Evolutionary conservation across 2,329 filamentous ascomycete species (phyloP).

Genomic region (Ophiosphaerella narmari): DNA sequence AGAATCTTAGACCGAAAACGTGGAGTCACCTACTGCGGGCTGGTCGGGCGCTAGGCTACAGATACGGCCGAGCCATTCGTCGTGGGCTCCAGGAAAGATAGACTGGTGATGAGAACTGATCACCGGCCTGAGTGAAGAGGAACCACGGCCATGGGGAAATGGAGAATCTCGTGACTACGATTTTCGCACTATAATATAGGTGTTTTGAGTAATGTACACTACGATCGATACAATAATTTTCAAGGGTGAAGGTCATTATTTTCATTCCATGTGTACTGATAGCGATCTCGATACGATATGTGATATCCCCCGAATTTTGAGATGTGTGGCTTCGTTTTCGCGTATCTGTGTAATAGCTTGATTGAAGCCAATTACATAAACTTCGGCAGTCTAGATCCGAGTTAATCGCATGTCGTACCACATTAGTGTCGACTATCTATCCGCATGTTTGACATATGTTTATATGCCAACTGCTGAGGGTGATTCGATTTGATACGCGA

Average conservation of each 20-base stretch:
- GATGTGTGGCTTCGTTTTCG: too few relatives aligned
- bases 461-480: too few relatives aligned
- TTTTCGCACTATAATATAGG: constrained; percentile 36
- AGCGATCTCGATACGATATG: too few relatives aligned
- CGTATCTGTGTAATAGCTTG: too few relatives aligned
- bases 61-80: constrained; percentile 44
- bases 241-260: too few relatives aligned
- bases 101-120: constrained; percentile 49
- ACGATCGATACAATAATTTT: too few relatives aligned
- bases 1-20: constrained; percentile 44
- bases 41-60: constrained; percentile 19
- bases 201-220: too few relatives aligned
- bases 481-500: too few relatives aligned
- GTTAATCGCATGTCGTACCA: constrained; percentile 28
- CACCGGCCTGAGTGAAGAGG: constrained; percentile 52
- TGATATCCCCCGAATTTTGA: too few relatives aligned
- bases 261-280: too few relatives aligned
- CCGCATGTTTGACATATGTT: constrained; percentile 38
- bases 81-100: constrained; percentile 46
- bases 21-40: background rate
- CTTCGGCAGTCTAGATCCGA: too few relatives aligned
- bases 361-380: too few relatives aligned
- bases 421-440: constrained; percentile 54
- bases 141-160: constrained; percentile 55
- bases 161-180: constrained; percentile 53